Conservation (phyloP, 495 filamentous ascomycete genomes). For the Penicillium pulvis region DNA sequence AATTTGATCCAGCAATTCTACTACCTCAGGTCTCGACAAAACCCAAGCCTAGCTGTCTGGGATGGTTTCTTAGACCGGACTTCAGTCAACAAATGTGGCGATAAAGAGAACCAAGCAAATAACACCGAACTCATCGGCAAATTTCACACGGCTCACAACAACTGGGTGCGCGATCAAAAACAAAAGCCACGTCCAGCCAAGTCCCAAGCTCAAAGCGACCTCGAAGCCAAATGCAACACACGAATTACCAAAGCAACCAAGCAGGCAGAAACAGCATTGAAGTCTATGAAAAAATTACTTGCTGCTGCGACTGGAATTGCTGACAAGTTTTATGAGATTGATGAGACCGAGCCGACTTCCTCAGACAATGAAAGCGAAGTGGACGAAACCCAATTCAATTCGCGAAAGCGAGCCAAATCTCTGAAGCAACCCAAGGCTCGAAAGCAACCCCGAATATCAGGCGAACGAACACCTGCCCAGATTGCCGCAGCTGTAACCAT, state of each 20-base stretch:
- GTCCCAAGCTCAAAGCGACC: too few species aligned
- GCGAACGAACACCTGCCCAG: too few species aligned
- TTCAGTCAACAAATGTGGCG: not conserved
- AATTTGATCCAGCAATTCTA: not conserved
- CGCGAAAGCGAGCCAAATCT: not conserved
- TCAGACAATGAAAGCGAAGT: not conserved
- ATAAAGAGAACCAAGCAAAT: not conserved
- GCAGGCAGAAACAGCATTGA: not conserved
- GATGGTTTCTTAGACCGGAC: not conserved
- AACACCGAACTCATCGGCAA: not conserved
- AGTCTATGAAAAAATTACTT: not conserved
- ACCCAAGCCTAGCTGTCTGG: not conserved
- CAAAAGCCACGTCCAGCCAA: not conserved
- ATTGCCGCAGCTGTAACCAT: not conserved
- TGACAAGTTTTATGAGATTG: not conserved
- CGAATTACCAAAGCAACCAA: not conserved
- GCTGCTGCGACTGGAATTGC: not conserved
- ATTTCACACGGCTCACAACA: not conserved
- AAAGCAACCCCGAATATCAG: not conserved
- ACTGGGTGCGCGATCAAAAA: not conserved
- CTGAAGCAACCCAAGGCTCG: not conserved
- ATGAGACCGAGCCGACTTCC: not conserved
- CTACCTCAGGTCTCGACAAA: not conserved
- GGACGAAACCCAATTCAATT: not conserved
- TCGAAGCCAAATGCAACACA: not conserved